phyloP scores from a whole-genome alignment of 768 basidiomycete species.

The Trametes villosa region DNA sequence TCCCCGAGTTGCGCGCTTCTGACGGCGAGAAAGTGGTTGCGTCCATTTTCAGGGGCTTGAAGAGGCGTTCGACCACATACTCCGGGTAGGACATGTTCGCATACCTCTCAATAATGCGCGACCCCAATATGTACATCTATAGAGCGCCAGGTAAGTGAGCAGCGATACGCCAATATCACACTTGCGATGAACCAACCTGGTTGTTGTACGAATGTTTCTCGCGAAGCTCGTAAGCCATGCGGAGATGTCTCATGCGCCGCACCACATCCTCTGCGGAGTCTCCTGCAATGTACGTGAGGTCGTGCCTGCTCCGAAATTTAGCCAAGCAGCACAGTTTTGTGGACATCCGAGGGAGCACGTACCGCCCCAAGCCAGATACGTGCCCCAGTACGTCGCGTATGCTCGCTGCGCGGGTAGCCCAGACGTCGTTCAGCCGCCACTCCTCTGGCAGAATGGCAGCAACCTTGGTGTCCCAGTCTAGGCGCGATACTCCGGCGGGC shows the following conservation, averaged over 20 bases:
- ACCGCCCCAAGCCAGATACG: slow-evolving; percentile 46
- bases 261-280: slow-evolving; percentile 36
- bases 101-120: slow-evolving; percentile 41
- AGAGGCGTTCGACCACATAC: slow-evolving; percentile 48
- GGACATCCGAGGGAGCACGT: neutral
- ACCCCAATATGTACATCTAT: slow-evolving; percentile 48
- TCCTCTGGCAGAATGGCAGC: slow-evolving; percentile 43
- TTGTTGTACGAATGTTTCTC: slow-evolving; percentile 47
- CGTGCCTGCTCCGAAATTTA: slow-evolving; percentile 33
- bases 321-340: neutral
- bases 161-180: neutral
- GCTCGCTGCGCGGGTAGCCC: slow-evolving; percentile 41
- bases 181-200: slow-evolving; percentile 28
- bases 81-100: slow-evolving; percentile 39
- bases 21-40: slow-evolving; percentile 43
- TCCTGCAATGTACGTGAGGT: slow-evolving; percentile 34
- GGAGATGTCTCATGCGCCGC: slow-evolving; percentile 34
- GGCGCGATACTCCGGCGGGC: slow-evolving; percentile 18
- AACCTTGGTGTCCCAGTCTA: slow-evolving; percentile 38
- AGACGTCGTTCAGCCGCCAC: slow-evolving; percentile 46
- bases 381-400: slow-evolving; percentile 46
- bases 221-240: slow-evolving; percentile 42
- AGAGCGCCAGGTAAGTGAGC: neutral
- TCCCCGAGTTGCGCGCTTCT: slow-evolving; percentile 39
- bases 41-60: slow-evolving; percentile 46